Conservation (phyloP, 2,329 filamentous ascomycete species). For the Fusarium domesticum region DNA sequence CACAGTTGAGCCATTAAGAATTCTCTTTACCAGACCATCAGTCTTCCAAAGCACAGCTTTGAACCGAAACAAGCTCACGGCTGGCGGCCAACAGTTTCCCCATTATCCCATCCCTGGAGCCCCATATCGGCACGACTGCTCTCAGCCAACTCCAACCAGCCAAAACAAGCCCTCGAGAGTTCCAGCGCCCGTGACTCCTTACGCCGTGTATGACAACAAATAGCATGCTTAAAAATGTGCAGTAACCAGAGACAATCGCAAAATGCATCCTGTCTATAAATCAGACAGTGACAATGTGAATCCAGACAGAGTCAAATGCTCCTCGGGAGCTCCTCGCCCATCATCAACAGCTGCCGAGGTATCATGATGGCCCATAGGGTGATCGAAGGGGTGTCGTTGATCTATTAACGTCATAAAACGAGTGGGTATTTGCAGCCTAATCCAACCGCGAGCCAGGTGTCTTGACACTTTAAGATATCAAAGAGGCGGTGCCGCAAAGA, state of each 20-base stretch:
- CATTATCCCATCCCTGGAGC: conserved; percentile 26
- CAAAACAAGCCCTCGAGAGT: conserved; percentile 36
- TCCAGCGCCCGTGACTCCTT: conserved; percentile 41
- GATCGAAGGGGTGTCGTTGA: conserved; percentile 25
- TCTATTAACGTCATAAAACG: conserved; percentile 37
- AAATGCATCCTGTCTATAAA: conserved; percentile 25
- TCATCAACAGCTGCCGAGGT: conserved; percentile 18
- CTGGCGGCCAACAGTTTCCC: conserved; percentile 18
- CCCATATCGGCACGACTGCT: conserved; percentile 24
- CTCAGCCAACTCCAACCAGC: conserved; percentile 37
- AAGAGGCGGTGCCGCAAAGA: conserved; percentile 12
- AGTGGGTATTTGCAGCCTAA: conserved; percentile 23
- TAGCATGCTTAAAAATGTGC: conserved; percentile 37
- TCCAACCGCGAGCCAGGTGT: conserved; percentile 33
- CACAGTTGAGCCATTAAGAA: conserved; percentile 20
- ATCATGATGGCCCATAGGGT: conserved; percentile 25
- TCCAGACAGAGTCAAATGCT: conserved; percentile 24
- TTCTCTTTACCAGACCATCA: conserved; percentile 13
- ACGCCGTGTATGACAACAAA: conserved; percentile 40
- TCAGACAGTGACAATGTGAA: conserved; percentile 31
- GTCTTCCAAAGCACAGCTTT: conserved; percentile 27
- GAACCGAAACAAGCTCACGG: conserved; percentile 13
- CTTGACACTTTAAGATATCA: conserved; percentile 24
- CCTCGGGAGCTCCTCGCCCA: conserved; percentile 12
- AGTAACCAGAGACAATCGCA: conserved; percentile 32